phyloP scores from a whole-genome alignment of 208 protist species.

The Trypanosomatidae sp. region DNA sequence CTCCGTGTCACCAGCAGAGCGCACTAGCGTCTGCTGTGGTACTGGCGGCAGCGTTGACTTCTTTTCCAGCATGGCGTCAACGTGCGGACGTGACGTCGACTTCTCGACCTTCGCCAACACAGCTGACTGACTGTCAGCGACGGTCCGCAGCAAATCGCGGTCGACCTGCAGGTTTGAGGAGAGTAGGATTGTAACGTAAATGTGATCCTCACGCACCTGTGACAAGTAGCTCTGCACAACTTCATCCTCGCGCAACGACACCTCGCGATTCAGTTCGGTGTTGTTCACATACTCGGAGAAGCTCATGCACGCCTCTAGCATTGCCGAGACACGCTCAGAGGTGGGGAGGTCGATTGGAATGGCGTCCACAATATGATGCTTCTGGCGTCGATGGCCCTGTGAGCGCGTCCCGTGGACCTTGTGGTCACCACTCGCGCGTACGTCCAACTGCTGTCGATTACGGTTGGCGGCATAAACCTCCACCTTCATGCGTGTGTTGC shows the following conservation, averaged over 20 bases:
- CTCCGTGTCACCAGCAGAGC: conserved; percentile 27
- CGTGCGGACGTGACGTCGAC: not conserved
- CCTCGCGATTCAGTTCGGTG: conserved; percentile 35
- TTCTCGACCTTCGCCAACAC: conserved; percentile 40
- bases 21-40: conserved; percentile 7
- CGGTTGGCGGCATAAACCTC: conserved; percentile 1
- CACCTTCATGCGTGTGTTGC: conserved; percentile 31
- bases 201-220: conserved; percentile 58
- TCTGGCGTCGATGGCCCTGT: conserved; percentile 11
- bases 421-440: not conserved
- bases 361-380: conserved; percentile 46
- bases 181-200: conserved; percentile 56
- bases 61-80: not conserved
- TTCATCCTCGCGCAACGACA: conserved; percentile 45
- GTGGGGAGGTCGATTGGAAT: conserved; percentile 66
- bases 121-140: conserved; percentile 55
- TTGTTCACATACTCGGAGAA: conserved; percentile 83
- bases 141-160: conserved; percentile 52
- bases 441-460: not conserved
- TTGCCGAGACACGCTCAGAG: conserved; percentile 52
- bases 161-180: conserved; percentile 62
- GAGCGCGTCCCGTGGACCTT: not conserved
- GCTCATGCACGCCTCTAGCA: conserved; percentile 78
- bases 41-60: not conserved
- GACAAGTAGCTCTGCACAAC: conserved; percentile 53